phyloP scores from a whole-genome alignment of 768 basidiomycete genomes.

The Suillus fuscotomentosus region DNA sequence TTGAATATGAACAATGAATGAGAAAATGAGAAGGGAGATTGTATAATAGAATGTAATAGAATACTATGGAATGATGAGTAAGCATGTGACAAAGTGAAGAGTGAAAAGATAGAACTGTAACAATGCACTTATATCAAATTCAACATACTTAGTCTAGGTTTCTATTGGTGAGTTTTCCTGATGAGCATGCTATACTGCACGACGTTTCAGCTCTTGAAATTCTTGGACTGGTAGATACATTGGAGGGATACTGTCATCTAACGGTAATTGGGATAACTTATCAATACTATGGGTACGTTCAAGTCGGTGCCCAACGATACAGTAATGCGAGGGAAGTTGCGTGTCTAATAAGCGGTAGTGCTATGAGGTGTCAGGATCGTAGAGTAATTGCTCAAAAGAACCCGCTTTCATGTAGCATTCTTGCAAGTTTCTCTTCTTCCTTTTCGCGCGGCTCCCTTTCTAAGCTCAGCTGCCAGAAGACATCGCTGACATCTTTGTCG shows the following conservation, averaged over 20 bases:
- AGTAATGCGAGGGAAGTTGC: not conserved
- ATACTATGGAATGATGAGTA: too few relatives aligned
- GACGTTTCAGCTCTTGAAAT: not conserved
- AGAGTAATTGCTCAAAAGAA: slow-evolving; percentile 26
- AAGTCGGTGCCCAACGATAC: not conserved
- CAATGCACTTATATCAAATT: too few relatives aligned
- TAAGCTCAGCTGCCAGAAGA: slow-evolving; percentile 46
- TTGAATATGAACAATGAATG: too few relatives aligned
- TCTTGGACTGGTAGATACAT: not conserved
- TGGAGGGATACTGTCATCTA: not conserved
- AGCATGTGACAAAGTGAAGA: too few relatives aligned
- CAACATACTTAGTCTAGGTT: too few relatives aligned
- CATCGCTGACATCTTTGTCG: slow-evolving; percentile 31
- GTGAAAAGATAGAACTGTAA: too few relatives aligned
- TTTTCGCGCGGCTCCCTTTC: slow-evolving; percentile 54
- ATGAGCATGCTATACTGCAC: too few relatives aligned
- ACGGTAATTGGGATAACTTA: not conserved
- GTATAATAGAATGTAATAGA: too few relatives aligned
- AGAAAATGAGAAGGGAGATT: too few relatives aligned
- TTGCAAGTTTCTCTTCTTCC: slow-evolving; percentile 50
- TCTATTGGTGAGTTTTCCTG: too few relatives aligned
- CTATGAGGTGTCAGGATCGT: not conserved
- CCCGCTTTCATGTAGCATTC: slow-evolving; percentile 37
- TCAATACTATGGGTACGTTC: not conserved
- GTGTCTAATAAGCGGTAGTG: not conserved